These are phyloP conservation scores for Ganoderma sp. DNA, from an alignment of 1,284 basidiomycete species.

Conservation along the genomic window DNA sequence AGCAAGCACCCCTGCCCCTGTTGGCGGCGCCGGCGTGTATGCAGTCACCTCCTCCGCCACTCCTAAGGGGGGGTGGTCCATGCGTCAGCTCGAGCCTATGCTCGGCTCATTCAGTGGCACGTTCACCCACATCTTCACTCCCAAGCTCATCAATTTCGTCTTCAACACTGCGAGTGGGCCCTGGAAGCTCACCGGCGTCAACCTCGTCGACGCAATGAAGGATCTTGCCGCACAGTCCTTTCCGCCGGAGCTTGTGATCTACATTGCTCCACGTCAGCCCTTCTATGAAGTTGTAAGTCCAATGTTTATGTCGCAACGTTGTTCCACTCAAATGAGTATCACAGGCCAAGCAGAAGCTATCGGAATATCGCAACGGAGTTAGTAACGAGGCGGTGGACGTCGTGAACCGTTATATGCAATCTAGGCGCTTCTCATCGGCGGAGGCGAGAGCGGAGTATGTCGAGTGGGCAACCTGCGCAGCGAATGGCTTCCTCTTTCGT, in stretches of 20 bases:
- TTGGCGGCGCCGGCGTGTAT: too few species aligned
- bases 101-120: background rate
- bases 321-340: background rate
- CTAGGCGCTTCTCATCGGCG: background rate
- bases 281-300: background rate
- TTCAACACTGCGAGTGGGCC: too few species aligned
- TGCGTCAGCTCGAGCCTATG: background rate
- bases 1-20: too few species aligned
- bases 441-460: background rate
- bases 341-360: background rate
- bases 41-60: too few species aligned
- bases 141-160: too few species aligned
- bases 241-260: background rate
- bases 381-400: background rate
- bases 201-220: background rate
- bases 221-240: background rate
- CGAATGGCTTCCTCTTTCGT: background rate
- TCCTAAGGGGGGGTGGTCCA: background rate
- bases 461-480: background rate
- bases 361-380: background rate
- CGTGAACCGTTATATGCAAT: background rate
- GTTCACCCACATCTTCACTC: background rate
- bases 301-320: too few species aligned
- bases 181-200: background rate
- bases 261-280: background rate